Base-by-base conservation (phyloP, 164 flowering plant genomes). In the Nymphaea thermarum region DNA sequence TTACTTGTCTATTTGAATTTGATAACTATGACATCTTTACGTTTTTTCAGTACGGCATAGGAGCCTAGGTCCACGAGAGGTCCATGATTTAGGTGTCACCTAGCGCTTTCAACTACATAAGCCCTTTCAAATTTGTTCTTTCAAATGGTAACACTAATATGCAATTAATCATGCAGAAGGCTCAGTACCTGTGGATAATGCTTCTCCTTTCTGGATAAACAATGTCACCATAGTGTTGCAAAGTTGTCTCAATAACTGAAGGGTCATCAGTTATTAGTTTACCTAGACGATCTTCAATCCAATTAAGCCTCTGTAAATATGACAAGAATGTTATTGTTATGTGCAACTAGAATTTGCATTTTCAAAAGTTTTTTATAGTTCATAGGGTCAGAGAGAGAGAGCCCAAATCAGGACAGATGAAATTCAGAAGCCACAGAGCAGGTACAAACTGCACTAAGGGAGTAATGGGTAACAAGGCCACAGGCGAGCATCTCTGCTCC, bases 401-500 rank as follows among this genome's bases (percentile, higher is more conserved):
- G 3, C 8, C 14, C 14, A 8, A 51, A 51, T 25, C 36, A 25
- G 36, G 36, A 25, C 36, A 47, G 14, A 8, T 8, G 12, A 51
- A 51, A 51, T 5, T 51, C 14, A 8, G 12, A 74, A 43, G 63
- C 43, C 14, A 15, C 14, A 15, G 8, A 18, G 43, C 44, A 66
- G 60, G 66, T 65, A 81, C 89, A 75, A 67, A 93, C 98, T 66
- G 80, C 85, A 73, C 77, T 83, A 72, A 83, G 80, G 67, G 82
- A 73, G 74, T 78, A 94, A 74, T 94, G 98, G 41, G 97, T 88
- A 15, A 95, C 98, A 75, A 94, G 95, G 72, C 96, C 90, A 75
- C 85, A 81, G 1, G 93, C 93, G 73, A 94, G 81, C 98, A 94
- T 91, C 73, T 94, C 98, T 17, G 75, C 90, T 65, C 97, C 98